Conservation (phyloP, 2,329 filamentous ascomycete species). For the Grosmannia clavigera region DNA sequence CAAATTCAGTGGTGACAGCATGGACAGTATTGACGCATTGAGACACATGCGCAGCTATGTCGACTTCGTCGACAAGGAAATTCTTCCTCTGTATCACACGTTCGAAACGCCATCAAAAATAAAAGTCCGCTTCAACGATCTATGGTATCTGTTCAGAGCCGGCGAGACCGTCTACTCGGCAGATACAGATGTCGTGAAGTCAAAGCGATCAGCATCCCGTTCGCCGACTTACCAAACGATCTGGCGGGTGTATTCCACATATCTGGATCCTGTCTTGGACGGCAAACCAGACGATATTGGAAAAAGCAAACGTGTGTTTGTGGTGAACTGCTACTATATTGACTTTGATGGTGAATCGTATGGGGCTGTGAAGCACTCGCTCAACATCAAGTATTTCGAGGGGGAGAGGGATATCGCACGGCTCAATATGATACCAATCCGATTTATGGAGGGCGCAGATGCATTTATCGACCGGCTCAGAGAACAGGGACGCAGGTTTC, state of each 20-base stretch:
- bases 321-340: slow-evolving; percentile 22
- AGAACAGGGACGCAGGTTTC: slow-evolving; percentile 1
- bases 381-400: slow-evolving; percentile 23
- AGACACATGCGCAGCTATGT: slow-evolving; percentile 30
- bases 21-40: slow-evolving; percentile 11
- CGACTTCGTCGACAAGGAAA: slow-evolving; percentile 28
- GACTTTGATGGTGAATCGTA: slow-evolving; percentile 27
- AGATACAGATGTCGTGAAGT: neutral
- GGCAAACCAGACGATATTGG: neutral
- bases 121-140: slow-evolving; percentile 26
- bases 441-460: slow-evolving; percentile 17
- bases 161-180: slow-evolving; percentile 27
- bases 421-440: slow-evolving; percentile 26
- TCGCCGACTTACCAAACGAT: slow-evolving; percentile 1
- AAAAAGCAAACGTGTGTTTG: neutral
- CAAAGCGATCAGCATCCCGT: neutral
- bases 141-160: slow-evolving; percentile 28
- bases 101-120: slow-evolving; percentile 9
- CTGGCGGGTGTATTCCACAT: slow-evolving; percentile 4
- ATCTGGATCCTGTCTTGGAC: neutral
- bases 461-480: neutral
- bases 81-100: slow-evolving; percentile 23
- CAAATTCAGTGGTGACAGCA: slow-evolving; percentile 23
- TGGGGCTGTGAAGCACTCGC: slow-evolving; percentile 24
- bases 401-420: slow-evolving; percentile 26